Percentiles rank a stretch among this genome's conserved stretches.
These are phyloP conservation scores for Cairneyella variabilis DNA, from an alignment of 495 filamentous ascomycete genomes.

Conservation along the genomic window DNA sequence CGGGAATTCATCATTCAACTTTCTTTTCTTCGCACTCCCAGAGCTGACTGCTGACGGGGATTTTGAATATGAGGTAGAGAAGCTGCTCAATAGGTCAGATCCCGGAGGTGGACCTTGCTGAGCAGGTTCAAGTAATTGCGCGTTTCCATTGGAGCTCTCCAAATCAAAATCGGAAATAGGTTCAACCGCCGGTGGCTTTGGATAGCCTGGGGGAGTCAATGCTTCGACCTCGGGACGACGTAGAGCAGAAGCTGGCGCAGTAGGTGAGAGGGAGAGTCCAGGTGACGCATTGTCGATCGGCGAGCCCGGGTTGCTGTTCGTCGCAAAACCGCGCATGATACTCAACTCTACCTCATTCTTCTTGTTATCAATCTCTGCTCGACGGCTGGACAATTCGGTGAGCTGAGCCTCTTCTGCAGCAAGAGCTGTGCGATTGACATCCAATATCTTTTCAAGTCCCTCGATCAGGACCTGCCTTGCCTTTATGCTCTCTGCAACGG, in stretches of 20 bases:
- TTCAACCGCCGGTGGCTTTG: slow-evolving; percentile 27
- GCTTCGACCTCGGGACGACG: slow-evolving; percentile 77
- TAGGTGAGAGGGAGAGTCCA: slow-evolving; percentile 22
- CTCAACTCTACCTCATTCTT: slow-evolving; percentile 84
- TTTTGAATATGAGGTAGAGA: slow-evolving; percentile 38
- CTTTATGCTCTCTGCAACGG: slow-evolving; percentile 86
- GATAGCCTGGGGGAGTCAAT: slow-evolving; percentile 68
- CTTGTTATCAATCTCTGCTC: slow-evolving; percentile 63
- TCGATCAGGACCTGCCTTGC: slow-evolving; percentile 72
- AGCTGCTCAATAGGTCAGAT: slow-evolving; percentile 47
- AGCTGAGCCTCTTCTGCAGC: slow-evolving; percentile 61
- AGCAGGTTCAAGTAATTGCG: slow-evolving; percentile 8
- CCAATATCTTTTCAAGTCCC: slow-evolving; percentile 78
- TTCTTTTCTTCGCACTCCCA: slow-evolving; percentile 63
- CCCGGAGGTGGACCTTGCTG: slow-evolving; percentile 37
- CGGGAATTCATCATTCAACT: slow-evolving; percentile 64
- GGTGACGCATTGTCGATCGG: slow-evolving; percentile 32
- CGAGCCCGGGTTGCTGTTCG: slow-evolving; percentile 38
- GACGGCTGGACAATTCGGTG: slow-evolving; percentile 54
- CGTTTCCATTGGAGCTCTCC: slow-evolving; percentile 27
- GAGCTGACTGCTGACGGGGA: slow-evolving; percentile 35
- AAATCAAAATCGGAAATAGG: slow-evolving; percentile 26
- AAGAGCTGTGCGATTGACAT: slow-evolving; percentile 66
- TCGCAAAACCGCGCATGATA: slow-evolving; percentile 76
- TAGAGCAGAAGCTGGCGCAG: slow-evolving; percentile 43